Base-by-base conservation (phyloP, 192 early-diverging fungal species). In the Martensiomyces pterosporus region DNA sequence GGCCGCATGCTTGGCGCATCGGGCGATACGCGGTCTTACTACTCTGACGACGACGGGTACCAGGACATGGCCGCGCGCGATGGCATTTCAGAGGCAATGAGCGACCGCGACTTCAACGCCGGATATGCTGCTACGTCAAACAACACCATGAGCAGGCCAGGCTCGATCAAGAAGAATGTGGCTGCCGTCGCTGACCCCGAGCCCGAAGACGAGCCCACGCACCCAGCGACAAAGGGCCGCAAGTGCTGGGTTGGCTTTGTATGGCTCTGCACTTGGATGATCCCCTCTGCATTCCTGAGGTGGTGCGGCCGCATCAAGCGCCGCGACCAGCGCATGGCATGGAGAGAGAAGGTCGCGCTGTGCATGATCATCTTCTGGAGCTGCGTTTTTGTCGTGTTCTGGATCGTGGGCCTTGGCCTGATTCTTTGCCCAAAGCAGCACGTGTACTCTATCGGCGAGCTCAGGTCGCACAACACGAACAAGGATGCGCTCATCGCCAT, bases 321-420 rank as follows among this genome's bases (percentile, higher is more conserved):
- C 34, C 75, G 68, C 17, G 88, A 91, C 57, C 76, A 91, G 44
- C 88, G 82, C 34, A 80, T 90, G 72, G 97, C 97, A 7, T 99
- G 97, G 97, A 82, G 97, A 47, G 97, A 99, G 63, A 97, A 99
- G 64, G 79, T 95, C 8, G 88, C 97, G 1, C 77, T 99, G 22
- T 93, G 91, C 55, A 55, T 89, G 51, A 66, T 97, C 46, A 91
- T 96, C 29, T 73, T 85, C 16, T 79, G 91, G 34, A 59, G 93
- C 47, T 90, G 87, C 16, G 77, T 55, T 13, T 62, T 86, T 57
- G 83, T 93, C 38, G 76, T 97, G 27, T 93, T 94, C 67, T 86
- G 93, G 57, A 89, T 92, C 29, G 87, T 79, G 4, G 79, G 80
- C 19, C 76, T 89, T 43, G 88, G 88, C n/a, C 60, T 76, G 37